Evolutionary conservation across 441 rosid genomes (phyloP), one percentile per base, ranked within the genome.

Genomic region (Geranium incanum): DNA sequence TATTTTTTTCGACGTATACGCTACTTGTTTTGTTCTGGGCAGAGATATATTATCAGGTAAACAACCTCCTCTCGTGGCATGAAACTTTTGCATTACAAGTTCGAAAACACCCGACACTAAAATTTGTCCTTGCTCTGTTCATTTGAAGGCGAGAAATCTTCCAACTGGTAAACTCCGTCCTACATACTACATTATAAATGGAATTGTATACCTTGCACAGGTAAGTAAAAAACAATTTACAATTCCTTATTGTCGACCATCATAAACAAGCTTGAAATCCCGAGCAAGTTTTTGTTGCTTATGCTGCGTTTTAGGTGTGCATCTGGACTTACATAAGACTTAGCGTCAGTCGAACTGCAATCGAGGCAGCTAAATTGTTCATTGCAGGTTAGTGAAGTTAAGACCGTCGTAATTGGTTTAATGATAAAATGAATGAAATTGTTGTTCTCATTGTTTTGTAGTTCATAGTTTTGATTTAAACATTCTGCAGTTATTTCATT

Each of bases 21-120:
- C 48, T 41, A 41, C 48, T 41, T 9, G 48, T 41, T 6, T 9
- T 41, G 48, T 41, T 41, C 48, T 41, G 48, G 48, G 48, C 48
- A 11, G 48, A 87, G 83, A 87, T 87, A 74, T 87, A 83, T 72
- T 82, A 81, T 74, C 89, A 84, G 89, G 91, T 82, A 23, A 23
- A 76, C 50, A 23, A 69, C 57, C 18, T 19, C 16, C 64, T 11
- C 66, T 8, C 18, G 19, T 37, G 63, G 63, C 23, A 16, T 57
- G 63, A 57, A 16, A 23, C 6, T 13, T 19, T 4, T 57, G 16
- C 16, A 57, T 5, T 57, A 5, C 4, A 15, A 57, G 16, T 6
- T 57, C 16, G 63, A 16, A 57, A 15, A 57, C 28, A 15, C 2
- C 5, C 16, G 11, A 57, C 63, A 16, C 63, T 57, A 18, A 57